A percentile compares a stretch with the other conserved stretches of the same genome.
Evolutionary conservation across 768 basidiomycete genomes (phyloP).

Genomic region (Daedalea quercina): DNA sequence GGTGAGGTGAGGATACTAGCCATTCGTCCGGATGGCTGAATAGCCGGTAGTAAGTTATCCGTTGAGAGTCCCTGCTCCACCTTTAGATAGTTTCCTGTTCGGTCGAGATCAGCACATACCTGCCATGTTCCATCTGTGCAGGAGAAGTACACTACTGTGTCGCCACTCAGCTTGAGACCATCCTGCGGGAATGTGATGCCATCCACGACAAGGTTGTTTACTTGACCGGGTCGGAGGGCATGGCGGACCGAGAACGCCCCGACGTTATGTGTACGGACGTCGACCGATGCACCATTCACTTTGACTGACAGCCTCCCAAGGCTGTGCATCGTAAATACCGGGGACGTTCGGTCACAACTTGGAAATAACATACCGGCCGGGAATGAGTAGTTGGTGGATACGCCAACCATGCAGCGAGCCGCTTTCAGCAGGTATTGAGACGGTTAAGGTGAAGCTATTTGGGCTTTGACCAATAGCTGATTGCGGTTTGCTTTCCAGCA

Average conservation of each 20-base stretch:
- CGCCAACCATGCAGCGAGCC: slow-evolving; percentile 68
- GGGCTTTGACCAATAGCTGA: slow-evolving; percentile 2
- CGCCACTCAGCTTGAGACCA: neutral
- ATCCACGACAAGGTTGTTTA: slow-evolving; percentile 3
- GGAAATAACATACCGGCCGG: slow-evolving; percentile 53
- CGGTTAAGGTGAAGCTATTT: slow-evolving; percentile 61
- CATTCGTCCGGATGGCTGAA: slow-evolving; percentile 44
- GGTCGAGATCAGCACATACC: neutral
- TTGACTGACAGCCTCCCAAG: slow-evolving; percentile 32
- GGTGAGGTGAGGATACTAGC: slow-evolving; percentile 54
- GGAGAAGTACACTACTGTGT: slow-evolving; percentile 2
- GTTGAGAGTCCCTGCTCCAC: no score
- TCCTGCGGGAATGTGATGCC: slow-evolving; percentile 3
- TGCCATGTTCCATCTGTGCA: slow-evolving; percentile 5
- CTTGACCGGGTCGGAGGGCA: neutral
- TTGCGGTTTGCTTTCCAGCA: slow-evolving; percentile 5
- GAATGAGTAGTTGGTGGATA: slow-evolving; percentile 49
- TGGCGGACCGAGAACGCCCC: slow-evolving; percentile 14
- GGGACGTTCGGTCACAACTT: neutral
- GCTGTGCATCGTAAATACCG: slow-evolving; percentile 18
- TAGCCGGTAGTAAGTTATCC: neutral
- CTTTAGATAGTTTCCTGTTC: no score
- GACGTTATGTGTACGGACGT: slow-evolving; percentile 22
- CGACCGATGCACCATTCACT: neutral
- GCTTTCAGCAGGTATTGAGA: slow-evolving; percentile 59